Evolutionary conservation across 1,284 basidiomycete genomes (phyloP), one percentile per base, ranked within the genome.

Genomic region (Taiwanofungus camphoratus): DNA sequence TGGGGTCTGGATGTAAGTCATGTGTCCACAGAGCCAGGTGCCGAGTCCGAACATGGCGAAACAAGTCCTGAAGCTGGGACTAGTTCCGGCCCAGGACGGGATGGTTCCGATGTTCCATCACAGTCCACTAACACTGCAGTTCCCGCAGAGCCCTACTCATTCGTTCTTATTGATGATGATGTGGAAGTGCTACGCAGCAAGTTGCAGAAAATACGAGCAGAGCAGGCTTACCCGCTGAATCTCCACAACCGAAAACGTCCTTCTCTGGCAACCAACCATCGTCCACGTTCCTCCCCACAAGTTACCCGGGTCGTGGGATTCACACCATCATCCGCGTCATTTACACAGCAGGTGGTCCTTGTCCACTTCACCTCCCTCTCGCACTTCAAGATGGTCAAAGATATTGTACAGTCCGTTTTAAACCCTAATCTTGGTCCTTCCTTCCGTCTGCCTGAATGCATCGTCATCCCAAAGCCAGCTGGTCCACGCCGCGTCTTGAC

Each of bases 1-100:
- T 96, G 93, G 92, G 92, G 92, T 13, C 76, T 96, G 76, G 90
- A 95, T 55, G 84, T 96, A 34, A 84, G 78, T 40, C 90, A 92
- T 63, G 73, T 91, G 27, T 82, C 89, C 3, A 74, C 75, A 2
- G 79, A 80, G 45, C 69, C 70, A 6, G 73, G 71, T 18, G 63
- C 65, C 2, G 79, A 82, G 39, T 40, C 49, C 5, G 56, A 58
- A 32, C 26, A 41, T 9, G 44, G 50, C 15, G 53, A 53, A 30
- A 37, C 39, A 12, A 39, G 26, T 13, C 24, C 45, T 1, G 46
- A 48, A 12, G 42, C 31, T 39, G 46, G 13, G 40, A 47, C 13
- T 33, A 26, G 23, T 22, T 3, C 45, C 4, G 41, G 51, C 7
- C 30, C 48, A 0, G 22, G 52, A n/a, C 46, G 44, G 19, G 56